Evolutionary conservation across 768 basidiomycete species (phyloP).

Genomic region (Porphyrellus cyaneotinctus): DNA sequence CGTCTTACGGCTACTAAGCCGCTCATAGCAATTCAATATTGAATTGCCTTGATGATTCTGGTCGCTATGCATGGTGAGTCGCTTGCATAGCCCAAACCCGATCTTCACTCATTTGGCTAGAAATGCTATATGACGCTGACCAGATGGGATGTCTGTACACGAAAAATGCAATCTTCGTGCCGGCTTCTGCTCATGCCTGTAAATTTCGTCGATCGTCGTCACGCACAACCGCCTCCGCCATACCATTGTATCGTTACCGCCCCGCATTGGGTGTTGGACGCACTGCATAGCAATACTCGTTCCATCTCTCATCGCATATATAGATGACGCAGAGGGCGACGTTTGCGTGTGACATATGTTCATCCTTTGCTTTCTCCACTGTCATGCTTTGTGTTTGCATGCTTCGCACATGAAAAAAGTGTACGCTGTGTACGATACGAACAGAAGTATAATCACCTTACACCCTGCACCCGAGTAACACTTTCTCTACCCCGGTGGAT

Average conservation of each 20-base stretch:
- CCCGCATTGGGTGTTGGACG: slow-evolving; percentile 1
- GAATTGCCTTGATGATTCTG: slow-evolving; percentile 3
- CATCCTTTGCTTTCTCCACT: slow-evolving; percentile 16
- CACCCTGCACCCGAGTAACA: slow-evolving; percentile 7
- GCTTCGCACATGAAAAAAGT: slow-evolving; percentile 13
- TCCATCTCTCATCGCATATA: slow-evolving; percentile 10
- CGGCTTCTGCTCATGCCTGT: slow-evolving; percentile 14
- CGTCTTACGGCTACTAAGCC: slow-evolving; percentile 40
- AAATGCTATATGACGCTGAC: slow-evolving; percentile 10
- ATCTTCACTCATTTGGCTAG: slow-evolving; percentile 9
- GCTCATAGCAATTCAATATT: not conserved
- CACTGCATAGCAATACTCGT: not conserved
- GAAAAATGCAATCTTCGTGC: slow-evolving; percentile 17
- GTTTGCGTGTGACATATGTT: slow-evolving; percentile 17
- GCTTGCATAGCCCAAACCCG: not conserved
- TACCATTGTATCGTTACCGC: slow-evolving; percentile 11
- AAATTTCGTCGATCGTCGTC: slow-evolving; percentile 13
- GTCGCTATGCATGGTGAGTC: slow-evolving; percentile 15
- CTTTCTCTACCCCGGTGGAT: not conserved
- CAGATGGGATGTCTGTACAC: slow-evolving; percentile 20
- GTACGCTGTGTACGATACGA: slow-evolving; percentile 29
- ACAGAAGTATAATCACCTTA: slow-evolving; percentile 22
- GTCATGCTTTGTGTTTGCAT: slow-evolving; percentile 18
- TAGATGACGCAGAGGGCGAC: slow-evolving; percentile 21
- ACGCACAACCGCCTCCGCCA: slow-evolving; percentile 12